Base-by-base conservation (phyloP, 2,329 filamentous ascomycete species). In the Davidsoniella neocaledoniae region DNA sequence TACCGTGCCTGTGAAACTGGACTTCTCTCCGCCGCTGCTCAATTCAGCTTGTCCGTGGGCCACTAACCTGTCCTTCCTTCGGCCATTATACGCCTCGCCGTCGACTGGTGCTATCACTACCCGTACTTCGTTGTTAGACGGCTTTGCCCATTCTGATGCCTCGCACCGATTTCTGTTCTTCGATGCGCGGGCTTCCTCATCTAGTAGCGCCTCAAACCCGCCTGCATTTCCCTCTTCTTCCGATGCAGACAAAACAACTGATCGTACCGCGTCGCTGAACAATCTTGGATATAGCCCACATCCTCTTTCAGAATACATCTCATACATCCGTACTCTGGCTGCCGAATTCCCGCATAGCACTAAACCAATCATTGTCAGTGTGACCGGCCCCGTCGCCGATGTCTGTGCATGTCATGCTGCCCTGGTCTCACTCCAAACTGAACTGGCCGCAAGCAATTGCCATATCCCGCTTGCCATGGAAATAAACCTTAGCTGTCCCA, bases 41-140 rank as follows among this genome's bases (percentile, higher is more conserved):
- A 88, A 88, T 64, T 83, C 82, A 0, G 76, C 84, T 26, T 81
- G 76, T 46, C 83, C 83, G 0, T 87, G 83, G 83, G 82, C 83
- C 23, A 85, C 81, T 0, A 76, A 73, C 2, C 62, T 72, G 4
- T 67, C 72, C 4, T 75, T 87, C 55, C 71, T 88, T 3, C 61
- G 66, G 38, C 63, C 64, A 2, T 73, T 88, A 5, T 83, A 83
- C 58, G 60, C 66, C 26, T 78, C 69, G 46, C 67, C 73, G 0
- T 66, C 74, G 48, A 86, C 79, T 0, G 84, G 84, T 53, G 83
- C 82, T 12, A 74, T 88, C 29, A 88, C 84, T 1, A 84, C 78
- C 2, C 72, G 84, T 10, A 90, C 84, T 1, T 76, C 77, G 2
- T 69, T 85, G 5, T 62, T 83, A 14, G 55, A 66, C 7, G 80